Base-by-base conservation (phyloP, 345 rosid genomes). In the Pelargonium nanum region DNA sequence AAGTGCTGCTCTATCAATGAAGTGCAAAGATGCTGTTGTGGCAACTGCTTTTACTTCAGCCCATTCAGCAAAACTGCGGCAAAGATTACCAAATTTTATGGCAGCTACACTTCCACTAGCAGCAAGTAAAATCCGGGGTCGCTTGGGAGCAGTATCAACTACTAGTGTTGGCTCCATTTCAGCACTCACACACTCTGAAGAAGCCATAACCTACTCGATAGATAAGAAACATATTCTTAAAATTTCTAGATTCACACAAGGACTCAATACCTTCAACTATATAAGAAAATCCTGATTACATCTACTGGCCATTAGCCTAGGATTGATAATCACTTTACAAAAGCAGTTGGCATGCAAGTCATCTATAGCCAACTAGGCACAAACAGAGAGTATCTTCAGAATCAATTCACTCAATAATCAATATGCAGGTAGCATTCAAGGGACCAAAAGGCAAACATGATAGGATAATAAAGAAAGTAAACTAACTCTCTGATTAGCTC, bases 91-190 rank as follows among this genome's bases (percentile, higher is more conserved):
- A 70, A 92, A 87, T 75, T 89, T 85, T 59, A 92, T 78, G 22
- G 98, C 93, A 24, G 98, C 95, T 25, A 89, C 95, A 58, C 98
- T 83, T 68, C 98, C 96, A 68, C 91, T 81, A 19, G 98, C 96
- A 40, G 91, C 96, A 1, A 92, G 82, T 26, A 89, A 74, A 34
- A 92, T 80, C 53, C 85, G 82, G 0, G 88, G 89, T 65, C 74
- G 89, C 65, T 85, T 85, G 0, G 66, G 68, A 57, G 24, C 20
- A 26, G 65, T 55, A 9, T 68, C 71, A 20, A 67, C 71, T 56
- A 67, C 71, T 56, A 68, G 82, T 61, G 63, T 60, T 17, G 50
- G 54, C 63, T 70, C 81, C 59, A 76, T 75, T 68, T 79, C 85
- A 54, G 70, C 30, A 30, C 59, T 68, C 20, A 65, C 59, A 17